Conservation (phyloP, 257 asterid species). For the Przewalskia tangutica region DNA sequence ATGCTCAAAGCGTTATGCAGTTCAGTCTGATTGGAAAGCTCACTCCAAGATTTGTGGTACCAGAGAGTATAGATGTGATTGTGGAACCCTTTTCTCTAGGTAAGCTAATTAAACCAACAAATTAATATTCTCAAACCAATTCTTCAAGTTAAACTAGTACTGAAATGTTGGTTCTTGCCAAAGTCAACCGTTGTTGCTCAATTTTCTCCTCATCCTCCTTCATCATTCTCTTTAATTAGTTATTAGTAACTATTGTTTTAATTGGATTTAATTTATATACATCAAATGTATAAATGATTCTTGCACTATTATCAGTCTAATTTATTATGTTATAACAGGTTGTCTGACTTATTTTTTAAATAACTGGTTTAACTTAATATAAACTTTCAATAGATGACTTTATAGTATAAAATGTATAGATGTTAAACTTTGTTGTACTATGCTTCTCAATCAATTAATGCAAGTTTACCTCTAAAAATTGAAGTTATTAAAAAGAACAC, state of each 20-base stretch:
- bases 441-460: not conserved
- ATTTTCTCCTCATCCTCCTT: not conserved
- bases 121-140: not conserved
- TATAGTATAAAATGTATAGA: not conserved
- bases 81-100: conserved; percentile 78
- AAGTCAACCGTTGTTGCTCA: not conserved
- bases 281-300: not conserved
- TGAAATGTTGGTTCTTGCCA: not conserved
- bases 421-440: not conserved
- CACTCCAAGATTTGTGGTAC: conserved; percentile 79
- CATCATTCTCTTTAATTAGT: not conserved
- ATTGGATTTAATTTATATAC: not conserved
- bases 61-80: conserved; percentile 63
- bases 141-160: not conserved
- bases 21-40: conserved; percentile 78
- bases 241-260: not conserved
- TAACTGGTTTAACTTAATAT: too few species aligned
- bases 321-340: not conserved
- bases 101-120: not conserved
- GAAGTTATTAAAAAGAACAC: too few species aligned
- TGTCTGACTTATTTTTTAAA: not conserved
- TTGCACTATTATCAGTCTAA: not conserved
- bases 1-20: conserved; percentile 64
- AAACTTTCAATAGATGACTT: too few species aligned
- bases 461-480: too few species aligned